Base-by-base conservation (phyloP, 78 protist species). In the Pigoraptor vietnamica region DNA sequence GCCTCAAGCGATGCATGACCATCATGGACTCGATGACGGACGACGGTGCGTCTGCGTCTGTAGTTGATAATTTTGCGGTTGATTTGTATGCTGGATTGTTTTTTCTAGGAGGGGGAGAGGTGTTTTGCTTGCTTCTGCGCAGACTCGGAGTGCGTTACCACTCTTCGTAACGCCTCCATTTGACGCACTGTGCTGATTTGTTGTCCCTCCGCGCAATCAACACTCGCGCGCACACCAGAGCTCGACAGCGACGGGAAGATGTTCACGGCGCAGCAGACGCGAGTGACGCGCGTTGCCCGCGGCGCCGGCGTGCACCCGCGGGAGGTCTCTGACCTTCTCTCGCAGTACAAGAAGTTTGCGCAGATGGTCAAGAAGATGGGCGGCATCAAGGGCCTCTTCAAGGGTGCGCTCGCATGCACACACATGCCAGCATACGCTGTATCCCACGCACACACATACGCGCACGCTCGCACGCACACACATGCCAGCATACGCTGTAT, bases 1-100 rank as follows among this genome's bases (percentile, higher is more conserved):
- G 99, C 37, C 67, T 98, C 91, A 97, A 95, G 93, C 90, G 93
- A 29, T 96, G 95, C 93, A 86, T 97, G 92, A 91, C 90, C 56
- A 96, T 99, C 34, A 93, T 99, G 96, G 99, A 98, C 92, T 93
- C 97, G 67, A 97, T 99, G 97, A 95, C 99, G 23, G 97, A 92
- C 86, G 55, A 37, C 86, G 39, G 39, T 93, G 0, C 35, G n/a
- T n/a, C n/a, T n/a, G n/a, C n/a, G n/a, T n/a, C 32, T 86, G 40
- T 2, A 24, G 2, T 2, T 39, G 1, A 1, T 35, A 82, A 2
- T 89, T 6, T 0, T n/a, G n/a, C n/a, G n/a, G n/a, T n/a, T n/a
- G n/a, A n/a, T n/a, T n/a, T n/a, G n/a, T n/a, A n/a, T n/a, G n/a
- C n/a, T n/a, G 14, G 24, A 9, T 29, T 24, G 33, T 0, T 23